Percentiles rank a stretch among this genome's conserved stretches.
These are phyloP conservation scores for Cryptococcus neoformans DNA, from an alignment of 1,284 basidiomycete genomes.

Conservation along the genomic window DNA sequence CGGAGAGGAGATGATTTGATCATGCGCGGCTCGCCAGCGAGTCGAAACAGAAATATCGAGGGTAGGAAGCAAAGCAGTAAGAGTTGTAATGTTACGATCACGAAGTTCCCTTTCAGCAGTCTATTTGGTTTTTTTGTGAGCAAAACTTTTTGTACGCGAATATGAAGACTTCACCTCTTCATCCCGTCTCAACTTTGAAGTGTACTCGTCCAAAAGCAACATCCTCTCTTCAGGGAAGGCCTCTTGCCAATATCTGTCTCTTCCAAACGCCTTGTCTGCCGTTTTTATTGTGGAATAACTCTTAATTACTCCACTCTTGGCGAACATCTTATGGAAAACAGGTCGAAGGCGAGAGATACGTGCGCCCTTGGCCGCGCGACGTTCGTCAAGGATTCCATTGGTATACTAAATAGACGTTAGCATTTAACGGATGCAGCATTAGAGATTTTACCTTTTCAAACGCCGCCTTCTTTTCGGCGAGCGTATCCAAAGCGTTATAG, in stretches of 20 bases:
- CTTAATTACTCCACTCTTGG: slow-evolving; percentile 77
- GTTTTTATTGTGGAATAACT: slow-evolving; percentile 84
- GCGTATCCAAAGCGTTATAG: slow-evolving; percentile 89
- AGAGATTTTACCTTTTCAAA: slow-evolving; percentile 73
- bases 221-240: slow-evolving; percentile 77
- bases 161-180: slow-evolving; percentile 64
- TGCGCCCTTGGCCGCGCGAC: slow-evolving; percentile 75
- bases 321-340: slow-evolving; percentile 75
- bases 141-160: neutral
- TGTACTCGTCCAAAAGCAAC: slow-evolving; percentile 85
- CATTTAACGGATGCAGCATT: neutral
- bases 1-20: slow-evolving; percentile 67
- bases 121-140: slow-evolving; percentile 47
- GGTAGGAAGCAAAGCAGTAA: slow-evolving; percentile 72
- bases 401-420: slow-evolving; percentile 59
- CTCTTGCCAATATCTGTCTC: slow-evolving; percentile 84
- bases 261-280: slow-evolving; percentile 73
- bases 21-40: slow-evolving; percentile 78
- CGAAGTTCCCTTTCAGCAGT: slow-evolving; percentile 72
- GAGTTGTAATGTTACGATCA: slow-evolving; percentile 69
- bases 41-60: slow-evolving; percentile 84
- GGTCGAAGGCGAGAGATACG: slow-evolving; percentile 77
- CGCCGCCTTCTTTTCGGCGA: slow-evolving; percentile 89
- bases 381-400: slow-evolving; percentile 60
- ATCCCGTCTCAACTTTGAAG: slow-evolving; percentile 72